Base-by-base conservation (phyloP, 2,329 filamentous ascomycete species). In the Alternaria sp. region DNA sequence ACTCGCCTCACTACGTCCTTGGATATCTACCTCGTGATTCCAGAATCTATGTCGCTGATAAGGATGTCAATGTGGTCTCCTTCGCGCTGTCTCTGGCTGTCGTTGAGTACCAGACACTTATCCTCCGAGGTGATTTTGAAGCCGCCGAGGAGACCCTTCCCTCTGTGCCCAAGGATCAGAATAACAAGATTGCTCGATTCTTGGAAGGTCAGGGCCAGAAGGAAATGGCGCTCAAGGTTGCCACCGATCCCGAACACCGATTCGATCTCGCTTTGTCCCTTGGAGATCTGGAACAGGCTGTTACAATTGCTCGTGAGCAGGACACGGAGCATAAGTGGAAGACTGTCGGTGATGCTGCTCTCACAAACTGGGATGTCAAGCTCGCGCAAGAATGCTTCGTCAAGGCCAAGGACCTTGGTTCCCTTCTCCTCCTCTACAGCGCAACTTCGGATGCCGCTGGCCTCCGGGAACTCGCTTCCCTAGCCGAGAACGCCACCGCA, bases 241-340 rank as follows among this genome's bases (percentile, higher is more conserved):
- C 96, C 10, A 97, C 95, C 0, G 96, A 99, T 73, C 86, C 92
- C 0, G 96, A 99, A 82, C 96, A 99, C 83, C 96, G 96, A 77
- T 98, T 99, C 74, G 96, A 99, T 64, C 87, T 99, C 21, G 91
- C 96, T 0, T 85, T 99, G 30, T 87, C 89, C 4, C 85, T 99
- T 46, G 93, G 91, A 73, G 91, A 96, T 67, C 88, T 98, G 13
- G 88, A 94, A 44, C 92, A 95, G 74, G 95, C 95, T 1, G 86
- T 97, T 4, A 90, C 93, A 63, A 89, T 98, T 54, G 95, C 96
- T 7, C 87, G 90, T 44, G 86, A 91, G 78, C 91, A 93, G 11
- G 91, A 97, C 67, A 92, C 90, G 1, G 96, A 98, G 79, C 95
- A 98, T 83, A 97, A 97, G 82, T 99, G 96, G 96, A 98, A 98